These are phyloP conservation scores for Amaranthus cruentus DNA, from an alignment of 148 eudicot genomes.

Conservation along the genomic window DNA sequence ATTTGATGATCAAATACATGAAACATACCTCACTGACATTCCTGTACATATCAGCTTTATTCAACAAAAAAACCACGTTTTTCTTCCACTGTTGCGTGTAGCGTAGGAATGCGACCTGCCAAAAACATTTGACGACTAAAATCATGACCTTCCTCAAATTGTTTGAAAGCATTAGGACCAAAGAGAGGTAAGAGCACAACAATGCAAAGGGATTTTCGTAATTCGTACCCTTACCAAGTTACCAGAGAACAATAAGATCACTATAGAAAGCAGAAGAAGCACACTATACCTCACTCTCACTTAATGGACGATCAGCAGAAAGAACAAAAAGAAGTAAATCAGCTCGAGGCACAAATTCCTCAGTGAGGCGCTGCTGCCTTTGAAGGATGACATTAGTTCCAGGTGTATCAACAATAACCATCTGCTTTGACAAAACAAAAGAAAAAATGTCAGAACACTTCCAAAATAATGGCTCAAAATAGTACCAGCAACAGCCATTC, in stretches of 20 bases:
- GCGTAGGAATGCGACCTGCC: conserved; percentile 85
- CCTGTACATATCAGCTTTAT: conserved; percentile 77
- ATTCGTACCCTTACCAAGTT: not conserved
- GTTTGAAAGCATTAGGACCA: not conserved
- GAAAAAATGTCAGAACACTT: not conserved
- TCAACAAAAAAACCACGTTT: conserved; percentile 75
- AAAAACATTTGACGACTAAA: conserved; percentile 23
- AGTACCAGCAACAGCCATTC: not conserved
- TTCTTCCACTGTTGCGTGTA: conserved; percentile 98
- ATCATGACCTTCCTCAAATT: conserved; percentile 3
- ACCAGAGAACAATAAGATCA: not conserved
- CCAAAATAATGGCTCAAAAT: not conserved
- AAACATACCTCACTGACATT: conserved; percentile 55
- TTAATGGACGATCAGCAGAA: conserved; percentile 95
- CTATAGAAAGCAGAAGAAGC: conserved; percentile 7
- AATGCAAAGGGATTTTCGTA: not conserved
- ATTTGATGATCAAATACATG: not conserved
- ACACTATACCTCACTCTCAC: conserved; percentile 83
- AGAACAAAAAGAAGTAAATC: conserved; percentile 93
- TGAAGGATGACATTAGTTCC: conserved; percentile 99
- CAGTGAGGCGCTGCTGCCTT: conserved; percentile 92
- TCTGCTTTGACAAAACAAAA: conserved; percentile 37
- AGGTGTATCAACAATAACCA: conserved; percentile 95
- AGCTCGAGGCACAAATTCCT: conserved; percentile 97
- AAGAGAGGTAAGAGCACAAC: not conserved